Percentiles rank a stretch among this genome's conserved stretches.
phyloP scores from a whole-genome alignment of 192 early-diverging fungal species.

The Gorgonomyces haynaldii region DNA sequence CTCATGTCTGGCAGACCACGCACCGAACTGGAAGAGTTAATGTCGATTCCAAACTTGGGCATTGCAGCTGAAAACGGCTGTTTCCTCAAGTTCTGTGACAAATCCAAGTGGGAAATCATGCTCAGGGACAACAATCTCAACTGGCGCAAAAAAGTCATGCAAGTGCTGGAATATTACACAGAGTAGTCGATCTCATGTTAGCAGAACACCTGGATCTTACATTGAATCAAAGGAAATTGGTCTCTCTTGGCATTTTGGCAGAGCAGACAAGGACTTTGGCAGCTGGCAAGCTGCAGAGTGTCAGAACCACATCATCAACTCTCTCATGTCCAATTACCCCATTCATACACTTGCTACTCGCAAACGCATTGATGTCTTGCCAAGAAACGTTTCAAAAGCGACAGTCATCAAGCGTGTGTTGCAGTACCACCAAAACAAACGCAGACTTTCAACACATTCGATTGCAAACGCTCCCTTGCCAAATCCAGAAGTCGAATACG shows the following conservation, averaged over 20 bases:
- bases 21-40: conserved; percentile 24
- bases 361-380: conserved; percentile 60
- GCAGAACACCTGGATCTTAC: conserved; percentile 63
- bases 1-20: conserved; percentile 29
- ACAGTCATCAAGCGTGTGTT: conserved; percentile 46
- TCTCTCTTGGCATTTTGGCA: conserved; percentile 62
- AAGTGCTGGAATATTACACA: conserved; percentile 75
- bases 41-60: conserved; percentile 26
- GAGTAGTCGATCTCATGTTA: conserved; percentile 35
- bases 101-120: conserved; percentile 48
- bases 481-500: background rate
- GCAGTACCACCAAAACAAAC: conserved; percentile 33
- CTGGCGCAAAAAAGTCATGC: conserved; percentile 58
- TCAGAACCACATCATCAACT: conserved; percentile 72
- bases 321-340: conserved; percentile 53
- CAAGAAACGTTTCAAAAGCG: conserved; percentile 59
- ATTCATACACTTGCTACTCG: conserved; percentile 57
- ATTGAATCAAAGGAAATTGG: conserved; percentile 64
- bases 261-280: conserved; percentile 47
- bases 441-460: conserved; percentile 2
- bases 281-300: conserved; percentile 75
- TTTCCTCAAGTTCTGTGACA: conserved; percentile 49
- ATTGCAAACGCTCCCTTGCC: background rate
- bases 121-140: conserved; percentile 40
- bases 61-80: conserved; percentile 66